Evolutionary conservation across 805 yeast genomes (phyloP).

Genomic region (Candida nanaspora): DNA sequence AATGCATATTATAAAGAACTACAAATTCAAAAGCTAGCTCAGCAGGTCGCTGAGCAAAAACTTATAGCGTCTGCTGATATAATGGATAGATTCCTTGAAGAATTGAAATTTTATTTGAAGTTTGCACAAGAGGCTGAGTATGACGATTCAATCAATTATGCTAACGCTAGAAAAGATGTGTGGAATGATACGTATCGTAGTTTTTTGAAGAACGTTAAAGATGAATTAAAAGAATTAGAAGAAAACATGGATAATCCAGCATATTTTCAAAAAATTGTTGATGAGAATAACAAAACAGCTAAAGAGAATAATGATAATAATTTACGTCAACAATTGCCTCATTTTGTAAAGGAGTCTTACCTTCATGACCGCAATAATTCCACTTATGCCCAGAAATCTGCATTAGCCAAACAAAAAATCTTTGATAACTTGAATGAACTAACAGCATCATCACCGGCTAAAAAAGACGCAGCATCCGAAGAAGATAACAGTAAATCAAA

Average conservation of each 20-base stretch:
- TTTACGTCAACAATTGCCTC: neutral
- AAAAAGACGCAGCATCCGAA: neutral
- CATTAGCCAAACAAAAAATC: neutral
- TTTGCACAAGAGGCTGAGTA: slow-evolving; percentile 25
- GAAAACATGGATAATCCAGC: neutral
- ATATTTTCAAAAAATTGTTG: neutral
- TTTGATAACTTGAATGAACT: neutral
- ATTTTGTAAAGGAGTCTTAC: neutral
- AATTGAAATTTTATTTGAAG: slow-evolving; percentile 22
- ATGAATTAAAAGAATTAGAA: slow-evolving; percentile 12
- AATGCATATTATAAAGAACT: neutral
- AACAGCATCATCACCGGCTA: neutral
- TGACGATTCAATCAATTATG: slow-evolving; percentile 24
- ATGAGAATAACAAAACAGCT: no score
- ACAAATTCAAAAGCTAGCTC: slow-evolving; percentile 6
- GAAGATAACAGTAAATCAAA: neutral
- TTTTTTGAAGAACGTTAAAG: slow-evolving; percentile 11
- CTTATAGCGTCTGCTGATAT: slow-evolving; percentile 6
- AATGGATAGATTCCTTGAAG: slow-evolving; percentile 20
- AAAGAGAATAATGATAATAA: no score
- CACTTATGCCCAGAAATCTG: neutral
- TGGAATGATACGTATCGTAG: slow-evolving; percentile 23
- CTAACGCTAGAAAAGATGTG: slow-evolving; percentile 23
- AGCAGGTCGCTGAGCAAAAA: slow-evolving; percentile 9
- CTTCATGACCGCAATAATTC: neutral